These are phyloP conservation scores for Mortierella antarctica DNA, from an alignment of 192 early-diverging fungal genomes.

Conservation along the genomic window DNA sequence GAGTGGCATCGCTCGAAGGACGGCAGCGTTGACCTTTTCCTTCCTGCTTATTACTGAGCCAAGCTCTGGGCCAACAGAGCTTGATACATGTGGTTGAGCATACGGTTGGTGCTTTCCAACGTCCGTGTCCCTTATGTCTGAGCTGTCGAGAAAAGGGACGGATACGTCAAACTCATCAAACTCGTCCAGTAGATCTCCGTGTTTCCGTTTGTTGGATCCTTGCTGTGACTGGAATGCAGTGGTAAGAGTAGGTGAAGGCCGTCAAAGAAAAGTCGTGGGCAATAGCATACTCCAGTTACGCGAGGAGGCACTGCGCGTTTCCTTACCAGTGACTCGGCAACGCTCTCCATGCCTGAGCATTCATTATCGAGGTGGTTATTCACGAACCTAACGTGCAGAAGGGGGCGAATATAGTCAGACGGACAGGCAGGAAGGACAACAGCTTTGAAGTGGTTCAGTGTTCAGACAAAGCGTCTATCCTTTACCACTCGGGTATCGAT, in stretches of 20 bases:
- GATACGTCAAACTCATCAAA: slow-evolving; percentile 17
- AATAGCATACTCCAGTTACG: background rate
- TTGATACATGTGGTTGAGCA: background rate
- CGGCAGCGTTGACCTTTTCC: slow-evolving; percentile 30
- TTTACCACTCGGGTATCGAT: slow-evolving; percentile 41
- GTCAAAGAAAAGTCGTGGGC: background rate
- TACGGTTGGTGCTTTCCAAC: too few relatives aligned
- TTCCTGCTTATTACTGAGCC: slow-evolving; percentile 24
- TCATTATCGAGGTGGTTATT: slow-evolving; percentile 64
- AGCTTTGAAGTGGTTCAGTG: background rate
- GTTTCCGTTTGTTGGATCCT: slow-evolving; percentile 27
- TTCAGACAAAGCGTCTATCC: too few relatives aligned
- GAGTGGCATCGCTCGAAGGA: slow-evolving; percentile 62
- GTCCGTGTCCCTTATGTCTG: slow-evolving; percentile 4
- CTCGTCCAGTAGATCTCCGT: slow-evolving; percentile 11
- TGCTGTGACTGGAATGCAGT: background rate
- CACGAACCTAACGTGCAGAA: slow-evolving; percentile 34
- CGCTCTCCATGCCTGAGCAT: slow-evolving; percentile 47
- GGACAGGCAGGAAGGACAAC: background rate
- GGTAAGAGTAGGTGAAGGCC: background rate
- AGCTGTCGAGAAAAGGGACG: slow-evolving; percentile 1
- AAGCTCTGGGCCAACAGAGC: background rate
- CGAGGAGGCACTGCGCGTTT: background rate
- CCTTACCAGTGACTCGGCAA: slow-evolving; percentile 18
- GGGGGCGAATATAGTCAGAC: background rate